A percentile compares a stretch with the other conserved stretches of the same genome.
These are phyloP conservation scores for Cercis canadensis DNA, from an alignment of 306 rosid genomes.

Conservation along the genomic window DNA sequence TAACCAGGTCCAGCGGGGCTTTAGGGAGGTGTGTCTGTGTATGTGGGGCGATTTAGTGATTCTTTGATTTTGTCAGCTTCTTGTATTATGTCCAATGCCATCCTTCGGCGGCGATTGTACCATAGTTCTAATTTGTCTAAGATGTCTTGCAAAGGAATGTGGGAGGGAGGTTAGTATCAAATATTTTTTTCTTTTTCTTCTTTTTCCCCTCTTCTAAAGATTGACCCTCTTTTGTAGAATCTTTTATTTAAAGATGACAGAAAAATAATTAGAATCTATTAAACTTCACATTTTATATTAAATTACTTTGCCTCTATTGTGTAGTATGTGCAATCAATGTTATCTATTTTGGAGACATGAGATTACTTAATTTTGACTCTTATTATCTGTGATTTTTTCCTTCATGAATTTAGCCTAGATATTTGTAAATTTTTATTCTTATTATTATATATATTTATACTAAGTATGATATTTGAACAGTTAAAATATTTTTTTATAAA, in stretches of 20 bases:
- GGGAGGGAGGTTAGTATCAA: slow-evolving; percentile 47
- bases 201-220: slow-evolving; percentile 25
- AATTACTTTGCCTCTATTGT: not conserved
- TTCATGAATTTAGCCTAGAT: too few relatives aligned
- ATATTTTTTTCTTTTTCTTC: slow-evolving; percentile 19
- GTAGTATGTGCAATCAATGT: not conserved
- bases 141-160: slow-evolving; percentile 47
- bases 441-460: too few relatives aligned
- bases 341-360: too few relatives aligned
- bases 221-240: slow-evolving; percentile 54
- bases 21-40: slow-evolving; percentile 36
- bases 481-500: too few relatives aligned
- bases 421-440: too few relatives aligned
- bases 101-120: slow-evolving; percentile 60
- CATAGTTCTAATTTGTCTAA: slow-evolving; percentile 52
- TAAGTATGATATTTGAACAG: too few relatives aligned
- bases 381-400: too few relatives aligned
- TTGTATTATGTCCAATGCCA: slow-evolving; percentile 52
- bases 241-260: slow-evolving; percentile 47
- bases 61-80: slow-evolving; percentile 61
- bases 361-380: too few relatives aligned
- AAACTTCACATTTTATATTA: not conserved
- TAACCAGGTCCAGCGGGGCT: slow-evolving; percentile 43
- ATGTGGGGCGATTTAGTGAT: slow-evolving; percentile 51
- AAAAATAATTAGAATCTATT: slow-evolving; percentile 44